A percentile compares a stretch with the other conserved stretches of the same genome.
Conservation (phyloP, 2,329 filamentous ascomycete species). For the Gnomoniopsis smithogilvyi region DNA sequence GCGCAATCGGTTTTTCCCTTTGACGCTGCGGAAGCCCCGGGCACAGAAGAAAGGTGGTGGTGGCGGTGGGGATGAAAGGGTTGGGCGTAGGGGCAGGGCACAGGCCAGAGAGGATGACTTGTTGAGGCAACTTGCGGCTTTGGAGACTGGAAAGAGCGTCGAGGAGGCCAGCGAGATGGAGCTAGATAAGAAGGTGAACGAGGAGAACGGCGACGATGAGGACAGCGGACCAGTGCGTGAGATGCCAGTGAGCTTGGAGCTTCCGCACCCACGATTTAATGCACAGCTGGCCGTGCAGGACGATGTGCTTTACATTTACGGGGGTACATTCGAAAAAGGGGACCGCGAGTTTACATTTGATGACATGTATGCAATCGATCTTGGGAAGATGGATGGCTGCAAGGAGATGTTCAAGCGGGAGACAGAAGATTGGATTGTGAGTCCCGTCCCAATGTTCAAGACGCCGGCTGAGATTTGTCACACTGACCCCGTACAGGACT, state of each 20-base stretch:
- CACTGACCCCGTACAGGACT: slow-evolving; percentile 43
- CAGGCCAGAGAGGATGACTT: slow-evolving; percentile 92
- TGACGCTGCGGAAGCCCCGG: slow-evolving; percentile 72
- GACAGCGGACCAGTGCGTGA: slow-evolving; percentile 58
- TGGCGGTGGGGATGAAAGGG: slow-evolving; percentile 45
- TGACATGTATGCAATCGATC: slow-evolving; percentile 86
- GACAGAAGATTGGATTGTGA: slow-evolving; percentile 78
- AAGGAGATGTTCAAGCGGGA: slow-evolving; percentile 86
- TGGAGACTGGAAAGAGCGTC: slow-evolving; percentile 71
- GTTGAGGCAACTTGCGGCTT: slow-evolving; percentile 76
- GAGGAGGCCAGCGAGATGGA: slow-evolving; percentile 49
- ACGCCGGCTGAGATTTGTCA: neutral
- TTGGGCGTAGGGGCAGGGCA: slow-evolving; percentile 66
- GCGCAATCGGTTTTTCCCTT: slow-evolving; percentile 88
- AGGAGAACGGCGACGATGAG: slow-evolving; percentile 39
- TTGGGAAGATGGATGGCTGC: slow-evolving; percentile 93
- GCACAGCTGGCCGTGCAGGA: slow-evolving; percentile 86
- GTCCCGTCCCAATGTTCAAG: slow-evolving; percentile 23
- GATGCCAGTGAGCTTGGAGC: slow-evolving; percentile 69
- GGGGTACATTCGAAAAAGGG: slow-evolving; percentile 91
- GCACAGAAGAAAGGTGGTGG: slow-evolving; percentile 55
- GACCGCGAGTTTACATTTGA: slow-evolving; percentile 96
- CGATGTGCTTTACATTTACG: slow-evolving; percentile 90
- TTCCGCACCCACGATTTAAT: slow-evolving; percentile 90
- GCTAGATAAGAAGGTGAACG: slow-evolving; percentile 47